Percentiles rank a stretch among this genome's conserved stretches.
These are phyloP conservation scores for Penstemon newberryi DNA, from an alignment of 257 asterid genomes.

Conservation along the genomic window DNA sequence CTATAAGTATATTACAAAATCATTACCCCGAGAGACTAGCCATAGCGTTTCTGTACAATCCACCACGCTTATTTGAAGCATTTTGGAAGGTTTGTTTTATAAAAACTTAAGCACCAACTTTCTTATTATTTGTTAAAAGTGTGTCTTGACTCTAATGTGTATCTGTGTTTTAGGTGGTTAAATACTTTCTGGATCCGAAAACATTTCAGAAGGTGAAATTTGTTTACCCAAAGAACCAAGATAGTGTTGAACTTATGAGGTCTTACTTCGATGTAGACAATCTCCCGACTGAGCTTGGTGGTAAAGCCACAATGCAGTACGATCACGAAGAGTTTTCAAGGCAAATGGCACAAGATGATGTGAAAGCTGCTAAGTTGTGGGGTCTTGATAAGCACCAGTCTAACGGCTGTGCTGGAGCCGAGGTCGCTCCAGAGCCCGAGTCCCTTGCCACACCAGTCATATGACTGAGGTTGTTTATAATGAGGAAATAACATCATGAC, in stretches of 20 bases:
- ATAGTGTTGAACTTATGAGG: conserved; percentile 79
- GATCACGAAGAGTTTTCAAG: conserved; percentile 87
- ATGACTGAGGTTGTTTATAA: conserved; percentile 29
- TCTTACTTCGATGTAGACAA: conserved; percentile 77
- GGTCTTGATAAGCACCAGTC: conserved; percentile 56
- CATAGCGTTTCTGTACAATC: conserved; percentile 76
- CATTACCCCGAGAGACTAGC: conserved; percentile 94
- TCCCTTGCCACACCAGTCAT: conserved; percentile 46
- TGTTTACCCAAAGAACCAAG: conserved; percentile 88
- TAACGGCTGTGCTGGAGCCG: conserved; percentile 51
- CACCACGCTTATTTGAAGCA: conserved; percentile 88
- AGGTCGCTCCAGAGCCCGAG: conserved; percentile 61
- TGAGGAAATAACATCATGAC: background rate
- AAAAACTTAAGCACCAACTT: background rate
- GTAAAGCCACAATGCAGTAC: conserved; percentile 73
- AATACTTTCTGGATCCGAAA: conserved; percentile 77
- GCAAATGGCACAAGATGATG: conserved; percentile 80
- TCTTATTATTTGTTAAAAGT: background rate
- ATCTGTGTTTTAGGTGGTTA: conserved; percentile 63
- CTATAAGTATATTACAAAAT: conserved; percentile 71
- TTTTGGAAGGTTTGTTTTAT: conserved; percentile 83
- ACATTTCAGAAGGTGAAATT: conserved; percentile 94
- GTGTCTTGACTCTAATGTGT: background rate
- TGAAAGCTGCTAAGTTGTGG: conserved; percentile 71
- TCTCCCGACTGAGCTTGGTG: conserved; percentile 91